Evolutionary conservation across 2,329 filamentous ascomycete species (phyloP).

Genomic region (Cytospora paraplurivora): DNA sequence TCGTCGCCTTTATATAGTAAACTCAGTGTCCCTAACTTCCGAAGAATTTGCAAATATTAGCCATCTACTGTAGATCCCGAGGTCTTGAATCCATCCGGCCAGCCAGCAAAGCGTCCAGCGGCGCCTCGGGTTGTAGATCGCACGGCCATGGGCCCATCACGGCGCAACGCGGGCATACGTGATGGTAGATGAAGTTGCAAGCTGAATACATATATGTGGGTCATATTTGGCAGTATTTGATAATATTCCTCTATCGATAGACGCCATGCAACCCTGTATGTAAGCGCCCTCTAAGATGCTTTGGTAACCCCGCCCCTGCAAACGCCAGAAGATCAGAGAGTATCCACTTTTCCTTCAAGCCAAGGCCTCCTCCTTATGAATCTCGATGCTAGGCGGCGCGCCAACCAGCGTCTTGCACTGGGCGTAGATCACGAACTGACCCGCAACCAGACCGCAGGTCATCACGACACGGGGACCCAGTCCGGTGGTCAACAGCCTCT

Average conservation of each 20-base stretch:
- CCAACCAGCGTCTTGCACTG: slow-evolving; percentile 57
- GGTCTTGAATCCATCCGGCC: too few species aligned
- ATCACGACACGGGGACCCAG: slow-evolving; percentile 55
- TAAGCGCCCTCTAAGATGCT: slow-evolving; percentile 10
- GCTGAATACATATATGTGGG: too few species aligned
- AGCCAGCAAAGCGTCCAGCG: too few species aligned
- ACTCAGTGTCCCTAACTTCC: too few species aligned
- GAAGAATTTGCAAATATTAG: too few species aligned
- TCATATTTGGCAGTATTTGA: too few species aligned
- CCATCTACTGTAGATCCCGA: too few species aligned
- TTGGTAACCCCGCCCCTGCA: not conserved
- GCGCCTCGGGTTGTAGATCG: not conserved
- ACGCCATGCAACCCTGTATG: not conserved
- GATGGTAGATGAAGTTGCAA: not conserved
- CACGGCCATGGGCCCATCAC: not conserved
- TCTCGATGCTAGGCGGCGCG: slow-evolving; percentile 54
- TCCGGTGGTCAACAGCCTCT: slow-evolving; percentile 49
- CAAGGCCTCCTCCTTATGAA: slow-evolving; percentile 49
- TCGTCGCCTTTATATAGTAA: too few species aligned
- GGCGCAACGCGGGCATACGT: not conserved
- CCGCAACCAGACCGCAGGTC: slow-evolving; percentile 55
- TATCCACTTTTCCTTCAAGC: slow-evolving; percentile 3
- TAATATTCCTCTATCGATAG: not conserved
- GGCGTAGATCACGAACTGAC: slow-evolving; percentile 58
- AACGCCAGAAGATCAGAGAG: slow-evolving; percentile 9